Evolutionary conservation across 2,329 filamentous ascomycete genomes (phyloP).

Genomic region (Colletotrichum liaoningense): DNA sequence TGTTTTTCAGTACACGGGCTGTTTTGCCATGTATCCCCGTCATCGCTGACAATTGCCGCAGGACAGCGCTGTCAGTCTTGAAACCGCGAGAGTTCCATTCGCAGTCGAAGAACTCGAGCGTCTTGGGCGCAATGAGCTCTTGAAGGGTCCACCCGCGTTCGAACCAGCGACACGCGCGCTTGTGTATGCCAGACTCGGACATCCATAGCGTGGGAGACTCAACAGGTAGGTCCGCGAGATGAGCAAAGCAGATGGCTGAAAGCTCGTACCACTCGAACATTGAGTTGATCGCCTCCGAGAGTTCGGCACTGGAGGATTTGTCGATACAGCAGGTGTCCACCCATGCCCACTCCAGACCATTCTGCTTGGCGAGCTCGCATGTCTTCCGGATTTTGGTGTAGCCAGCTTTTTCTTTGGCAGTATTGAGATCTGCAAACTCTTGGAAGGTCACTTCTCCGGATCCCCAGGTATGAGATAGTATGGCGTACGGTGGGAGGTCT

Average conservation of each 20-base stretch:
- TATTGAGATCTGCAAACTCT: constrained; percentile 30
- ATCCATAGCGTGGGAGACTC: neutral
- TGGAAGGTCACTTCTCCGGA: constrained; percentile 43
- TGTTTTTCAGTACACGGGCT: neutral
- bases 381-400: constrained; percentile 29
- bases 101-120: constrained; percentile 39
- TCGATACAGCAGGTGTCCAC: constrained; percentile 28
- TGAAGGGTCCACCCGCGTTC: constrained; percentile 27
- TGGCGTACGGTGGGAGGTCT: constrained; percentile 42
- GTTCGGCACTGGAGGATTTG: constrained; percentile 23
- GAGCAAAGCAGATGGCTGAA: constrained; percentile 27
- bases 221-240: constrained; percentile 15
- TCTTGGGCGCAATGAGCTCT: constrained; percentile 38
- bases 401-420: neutral
- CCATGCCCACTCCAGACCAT: constrained; percentile 23
- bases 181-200: neutral
- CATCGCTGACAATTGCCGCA: neutral
- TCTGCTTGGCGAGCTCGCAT: constrained; percentile 25
- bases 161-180: constrained; percentile 12
- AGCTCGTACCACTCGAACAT: constrained; percentile 31
- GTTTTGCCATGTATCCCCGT: neutral
- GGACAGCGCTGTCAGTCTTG: neutral
- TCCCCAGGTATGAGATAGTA: constrained; percentile 50
- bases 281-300: constrained; percentile 25
- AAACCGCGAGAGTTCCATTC: constrained; percentile 33